Evolutionary conservation across 768 basidiomycete genomes (phyloP).

Genomic region (Leccinum arenicola): DNA sequence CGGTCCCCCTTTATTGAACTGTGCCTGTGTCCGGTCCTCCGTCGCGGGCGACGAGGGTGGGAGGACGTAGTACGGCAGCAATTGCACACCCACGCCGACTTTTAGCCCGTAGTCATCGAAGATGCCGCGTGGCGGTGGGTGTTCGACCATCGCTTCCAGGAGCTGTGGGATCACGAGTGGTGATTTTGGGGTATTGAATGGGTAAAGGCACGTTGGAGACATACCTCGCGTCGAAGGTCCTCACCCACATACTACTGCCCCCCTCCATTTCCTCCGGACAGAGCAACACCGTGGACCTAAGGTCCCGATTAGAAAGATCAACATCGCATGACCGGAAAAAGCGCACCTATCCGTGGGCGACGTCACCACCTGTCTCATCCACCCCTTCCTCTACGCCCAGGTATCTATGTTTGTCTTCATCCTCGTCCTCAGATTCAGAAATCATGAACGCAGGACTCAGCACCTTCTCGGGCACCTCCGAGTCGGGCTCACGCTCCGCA

Average conservation of each 20-base stretch:
- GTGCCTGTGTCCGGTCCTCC: conserved; percentile 30
- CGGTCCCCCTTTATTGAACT: conserved; percentile 12
- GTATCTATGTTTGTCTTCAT: conserved; percentile 37
- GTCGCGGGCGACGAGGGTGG: conserved; percentile 14
- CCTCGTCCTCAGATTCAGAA: conserved; percentile 52
- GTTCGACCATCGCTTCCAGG: conserved; percentile 82
- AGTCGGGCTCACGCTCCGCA: conserved; percentile 63
- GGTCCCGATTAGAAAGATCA: not conserved
- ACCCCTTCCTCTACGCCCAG: conserved; percentile 38
- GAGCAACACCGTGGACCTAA: conserved; percentile 71
- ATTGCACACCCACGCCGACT: conserved; percentile 5
- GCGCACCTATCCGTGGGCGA: conserved; percentile 50
- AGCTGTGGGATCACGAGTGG: conserved; percentile 48
- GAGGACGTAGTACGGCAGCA: conserved; percentile 9
- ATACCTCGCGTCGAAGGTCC: conserved; percentile 76
- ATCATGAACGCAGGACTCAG: conserved; percentile 63
- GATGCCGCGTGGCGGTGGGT: conserved; percentile 73
- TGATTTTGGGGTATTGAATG: not conserved
- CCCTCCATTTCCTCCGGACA: conserved; percentile 87
- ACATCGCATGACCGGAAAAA: not conserved
- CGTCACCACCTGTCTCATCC: conserved; percentile 16
- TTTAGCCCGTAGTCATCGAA: conserved; percentile 59
- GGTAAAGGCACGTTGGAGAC: conserved; percentile 10
- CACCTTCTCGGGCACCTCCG: conserved; percentile 57
- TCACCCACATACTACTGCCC: conserved; percentile 74